These are phyloP conservation scores for Geosiphon pyriformis DNA, from an alignment of 192 early-diverging fungal species.

Conservation along the genomic window DNA sequence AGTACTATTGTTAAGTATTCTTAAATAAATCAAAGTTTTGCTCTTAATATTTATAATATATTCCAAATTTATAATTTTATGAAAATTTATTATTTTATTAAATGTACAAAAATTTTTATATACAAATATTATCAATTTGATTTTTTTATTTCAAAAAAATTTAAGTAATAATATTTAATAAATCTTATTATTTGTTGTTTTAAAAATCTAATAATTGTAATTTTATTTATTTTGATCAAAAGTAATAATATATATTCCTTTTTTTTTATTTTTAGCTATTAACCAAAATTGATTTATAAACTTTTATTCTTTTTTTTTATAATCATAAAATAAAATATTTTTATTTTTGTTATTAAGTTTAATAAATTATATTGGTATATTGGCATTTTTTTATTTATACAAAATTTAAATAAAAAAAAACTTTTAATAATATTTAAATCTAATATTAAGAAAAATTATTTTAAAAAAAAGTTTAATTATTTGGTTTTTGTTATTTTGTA, in stretches of 20 bases:
- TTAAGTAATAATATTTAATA: not conserved
- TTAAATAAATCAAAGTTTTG: conserved; percentile 8
- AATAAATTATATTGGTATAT: too few species aligned
- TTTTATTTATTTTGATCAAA: conserved; percentile 3
- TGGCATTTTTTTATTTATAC: too few species aligned
- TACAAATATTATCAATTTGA: conserved; percentile 1
- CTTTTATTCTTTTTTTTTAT: not conserved
- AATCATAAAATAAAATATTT: too few species aligned
- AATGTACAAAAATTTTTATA: not conserved
- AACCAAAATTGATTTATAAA: conserved; percentile 1
- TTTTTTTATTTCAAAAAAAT: conserved; percentile 12
- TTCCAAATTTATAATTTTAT: not conserved
- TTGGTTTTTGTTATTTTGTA: too few species aligned
- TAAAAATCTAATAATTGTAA: conserved; percentile 4
- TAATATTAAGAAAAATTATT: too few species aligned
- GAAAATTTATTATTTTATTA: not conserved
- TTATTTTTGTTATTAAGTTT: too few species aligned
- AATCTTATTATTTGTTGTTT: not conserved
- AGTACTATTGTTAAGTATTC: conserved; percentile 1
- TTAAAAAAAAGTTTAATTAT: too few species aligned
- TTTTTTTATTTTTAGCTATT: not conserved
- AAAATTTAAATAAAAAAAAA: too few species aligned
- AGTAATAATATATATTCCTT: not conserved
- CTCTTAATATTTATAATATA: conserved; percentile 6
- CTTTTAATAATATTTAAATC: too few species aligned